phyloP scores from a whole-genome alignment of 2,329 filamentous ascomycete genomes.

The Podosphaera fusca region DNA sequence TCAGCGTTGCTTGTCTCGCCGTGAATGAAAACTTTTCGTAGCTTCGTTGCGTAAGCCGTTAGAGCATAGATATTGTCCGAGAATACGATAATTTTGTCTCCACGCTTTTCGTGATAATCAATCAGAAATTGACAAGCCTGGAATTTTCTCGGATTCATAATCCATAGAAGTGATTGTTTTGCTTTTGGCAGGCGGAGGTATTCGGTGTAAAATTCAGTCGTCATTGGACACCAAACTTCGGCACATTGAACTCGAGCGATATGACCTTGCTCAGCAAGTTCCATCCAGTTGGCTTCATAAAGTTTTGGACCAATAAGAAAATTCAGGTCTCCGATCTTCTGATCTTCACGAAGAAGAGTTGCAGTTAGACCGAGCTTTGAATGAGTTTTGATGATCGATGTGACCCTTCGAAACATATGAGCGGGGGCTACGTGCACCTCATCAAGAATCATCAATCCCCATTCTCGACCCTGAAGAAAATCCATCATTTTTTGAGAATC shows the following conservation, averaged over 20 bases:
- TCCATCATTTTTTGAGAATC: conserved; percentile 97
- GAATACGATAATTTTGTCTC: conserved; percentile 96
- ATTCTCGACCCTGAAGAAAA: conserved; percentile 71
- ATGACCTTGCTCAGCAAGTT: conserved; percentile 85
- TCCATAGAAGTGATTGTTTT: conserved; percentile 53
- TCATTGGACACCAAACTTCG: conserved; percentile 99
- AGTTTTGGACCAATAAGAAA: conserved; percentile 94
- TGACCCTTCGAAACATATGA: conserved; percentile 87
- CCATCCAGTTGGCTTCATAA: conserved; percentile 99
- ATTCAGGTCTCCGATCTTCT: conserved; percentile 94
- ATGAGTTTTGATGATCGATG: conserved; percentile 78
- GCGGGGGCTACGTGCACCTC: conserved; percentile 97
- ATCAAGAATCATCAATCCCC: conserved; percentile 91
- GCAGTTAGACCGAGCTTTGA: conserved; percentile 88
- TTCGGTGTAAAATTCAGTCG: conserved; percentile 89
- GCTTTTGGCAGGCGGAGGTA: conserved; percentile 53
- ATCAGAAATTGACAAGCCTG: conserved; percentile 97
- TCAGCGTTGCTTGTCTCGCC: conserved; percentile 72
- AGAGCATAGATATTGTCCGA: conserved; percentile 93
- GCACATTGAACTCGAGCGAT: conserved; percentile 95
- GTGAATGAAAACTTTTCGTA: conserved; percentile 77
- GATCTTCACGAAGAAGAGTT: conserved; percentile 82
- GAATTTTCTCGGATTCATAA: conserved; percentile 95
- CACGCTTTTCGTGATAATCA: conserved; percentile 81
- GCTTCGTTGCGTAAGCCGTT: conserved; percentile 59